Base-by-base conservation (phyloP, 345 rosid genomes). In the Ailanthus altissimus region DNA sequence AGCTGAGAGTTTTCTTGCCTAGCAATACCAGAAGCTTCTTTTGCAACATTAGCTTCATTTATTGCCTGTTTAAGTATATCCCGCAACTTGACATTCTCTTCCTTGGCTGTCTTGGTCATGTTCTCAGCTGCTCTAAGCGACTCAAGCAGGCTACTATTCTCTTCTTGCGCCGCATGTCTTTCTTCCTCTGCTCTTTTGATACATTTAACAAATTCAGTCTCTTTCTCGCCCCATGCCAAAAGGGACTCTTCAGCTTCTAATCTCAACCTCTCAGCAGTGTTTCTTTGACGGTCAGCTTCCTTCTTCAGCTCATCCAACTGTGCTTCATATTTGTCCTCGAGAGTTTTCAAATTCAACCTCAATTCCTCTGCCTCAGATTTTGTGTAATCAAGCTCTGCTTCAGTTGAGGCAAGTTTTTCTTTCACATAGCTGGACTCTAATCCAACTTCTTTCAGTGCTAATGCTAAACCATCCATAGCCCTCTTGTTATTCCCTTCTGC, bases 51-150 rank as follows among this genome's bases (percentile, higher is more conserved):
- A 14, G 99, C 92, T 81, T 96, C 99, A 21, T 85, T 96, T 0
- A 96, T 75, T 0, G 99, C 99, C 45, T 93, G 97, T 65, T 96
- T 96, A 28, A 96, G 89, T 50, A 91, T 91, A 78, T 93, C 97
- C 8, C 97, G 80, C 58, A 96, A 58, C 46, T 88, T 90, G 12
- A 81, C 84, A 61, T 82, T 89, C 86, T 96, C 99, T 26, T 93
- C 90, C 54, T 87, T 92, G 5, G 85, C 84, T 3, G 81, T 71
- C 63, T 66, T 84, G 73, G 70, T 85, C 77, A 58, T 47, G 53
- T 79, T 83, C 74, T 93, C 91, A 0, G 90, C 90, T 1, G 75
- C 76, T 5, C 64, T 73, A 5, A 96, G 80, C 0, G 86, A 81
- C 72, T 89, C 90, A 6, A 86, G 83, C 53, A 93, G 81, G 28